These are phyloP conservation scores for Letharia columbiana DNA, from an alignment of 495 filamentous ascomycete species.

Conservation along the genomic window DNA sequence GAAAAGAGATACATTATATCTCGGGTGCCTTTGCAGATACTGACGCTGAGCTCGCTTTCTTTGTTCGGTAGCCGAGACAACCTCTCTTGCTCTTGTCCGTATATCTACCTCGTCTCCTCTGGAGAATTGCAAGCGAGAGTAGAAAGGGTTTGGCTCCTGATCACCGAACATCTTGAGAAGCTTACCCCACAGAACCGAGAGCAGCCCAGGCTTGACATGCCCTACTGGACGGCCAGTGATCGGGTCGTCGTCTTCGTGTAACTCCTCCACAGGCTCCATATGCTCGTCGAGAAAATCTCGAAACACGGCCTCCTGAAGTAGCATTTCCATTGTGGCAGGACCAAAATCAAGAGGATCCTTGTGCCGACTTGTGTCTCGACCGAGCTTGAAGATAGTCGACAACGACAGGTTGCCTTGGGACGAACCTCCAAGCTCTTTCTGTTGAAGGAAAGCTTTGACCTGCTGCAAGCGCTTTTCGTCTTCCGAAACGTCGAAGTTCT, in stretches of 20 bases:
- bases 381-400: constrained; percentile 77
- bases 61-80: constrained; percentile 70
- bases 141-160: constrained; percentile 89
- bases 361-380: constrained; percentile 50
- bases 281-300: constrained; percentile 86
- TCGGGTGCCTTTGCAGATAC: constrained; percentile 77
- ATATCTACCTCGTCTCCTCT: constrained; percentile 73
- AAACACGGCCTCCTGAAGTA: constrained; percentile 90
- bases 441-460: constrained; percentile 85
- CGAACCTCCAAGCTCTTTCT: constrained; percentile 68
- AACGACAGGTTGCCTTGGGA: constrained; percentile 69
- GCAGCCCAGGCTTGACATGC: constrained; percentile 41
- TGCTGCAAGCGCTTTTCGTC: constrained; percentile 96
- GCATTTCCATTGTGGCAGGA: constrained; percentile 82
- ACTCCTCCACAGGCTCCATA: constrained; percentile 24
- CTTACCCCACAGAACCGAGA: constrained; percentile 51
- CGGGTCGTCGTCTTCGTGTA: constrained; percentile 29
- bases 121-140: constrained; percentile 69
- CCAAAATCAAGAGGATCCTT: constrained; percentile 85
- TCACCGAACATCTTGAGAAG: constrained; percentile 45
- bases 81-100: constrained; percentile 77
- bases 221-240: constrained; percentile 26
- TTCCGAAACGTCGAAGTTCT: constrained; percentile 99
- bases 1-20: constrained; percentile 87
- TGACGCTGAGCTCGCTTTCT: constrained; percentile 83